A percentile compares a stretch with the other conserved stretches of the same genome.
Evolutionary conservation across 257 asterid species (phyloP).

Genomic region (Thymus mandschuricus): DNA sequence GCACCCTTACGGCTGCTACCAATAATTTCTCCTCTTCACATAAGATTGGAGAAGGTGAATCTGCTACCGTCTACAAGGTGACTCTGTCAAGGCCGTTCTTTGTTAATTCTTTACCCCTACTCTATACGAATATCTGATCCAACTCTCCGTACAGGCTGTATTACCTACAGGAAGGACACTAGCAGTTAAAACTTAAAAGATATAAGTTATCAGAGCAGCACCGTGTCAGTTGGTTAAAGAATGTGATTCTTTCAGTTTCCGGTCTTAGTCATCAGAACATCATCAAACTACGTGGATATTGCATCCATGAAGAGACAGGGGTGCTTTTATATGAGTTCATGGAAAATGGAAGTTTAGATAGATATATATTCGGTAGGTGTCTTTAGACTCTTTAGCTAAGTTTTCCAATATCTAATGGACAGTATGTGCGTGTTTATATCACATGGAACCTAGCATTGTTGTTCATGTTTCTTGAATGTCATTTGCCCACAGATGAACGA

Average conservation of each 20-base stretch:
- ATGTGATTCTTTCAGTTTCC: not conserved
- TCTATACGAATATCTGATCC: too few species aligned
- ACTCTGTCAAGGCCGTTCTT: too few species aligned
- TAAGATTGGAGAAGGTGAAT: too few species aligned
- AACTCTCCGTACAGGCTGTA: slow-evolving; percentile 18
- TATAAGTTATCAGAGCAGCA: not conserved
- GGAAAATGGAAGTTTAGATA: slow-evolving; percentile 17
- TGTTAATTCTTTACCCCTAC: too few species aligned
- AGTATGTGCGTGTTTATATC: too few species aligned
- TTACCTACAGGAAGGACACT: slow-evolving; percentile 23
- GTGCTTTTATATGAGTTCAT: slow-evolving; percentile 30
- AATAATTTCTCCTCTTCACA: too few species aligned
- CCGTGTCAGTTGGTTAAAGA: too few species aligned
- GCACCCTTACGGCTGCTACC: too few species aligned
- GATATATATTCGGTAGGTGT: not conserved
- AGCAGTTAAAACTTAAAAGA: slow-evolving; percentile 27
- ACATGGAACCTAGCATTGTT: not conserved
- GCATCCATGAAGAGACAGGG: slow-evolving; percentile 14
- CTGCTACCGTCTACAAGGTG: too few species aligned
- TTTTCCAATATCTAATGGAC: not conserved
- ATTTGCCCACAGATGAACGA: not conserved
- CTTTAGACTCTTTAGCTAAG: not conserved
- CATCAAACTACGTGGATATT: slow-evolving; percentile 30
- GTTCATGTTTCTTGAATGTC: not conserved
- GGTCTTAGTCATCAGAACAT: slow-evolving; percentile 28